phyloP scores from a whole-genome alignment of 805 yeast species.

The Nakazawaea sp. region DNA sequence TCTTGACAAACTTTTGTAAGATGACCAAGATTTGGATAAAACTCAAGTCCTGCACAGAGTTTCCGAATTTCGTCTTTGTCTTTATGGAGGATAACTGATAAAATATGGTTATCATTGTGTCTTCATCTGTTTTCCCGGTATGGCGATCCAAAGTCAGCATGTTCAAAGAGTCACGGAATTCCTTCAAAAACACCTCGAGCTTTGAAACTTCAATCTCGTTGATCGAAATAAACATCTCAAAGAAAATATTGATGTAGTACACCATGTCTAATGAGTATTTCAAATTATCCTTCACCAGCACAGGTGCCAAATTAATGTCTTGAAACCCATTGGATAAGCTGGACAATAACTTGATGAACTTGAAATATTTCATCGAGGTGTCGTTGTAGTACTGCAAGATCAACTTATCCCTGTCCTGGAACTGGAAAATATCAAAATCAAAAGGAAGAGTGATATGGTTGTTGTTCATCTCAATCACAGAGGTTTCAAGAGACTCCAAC shows the following conservation, averaged over 20 bases:
- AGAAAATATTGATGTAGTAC: slow-evolving; percentile 6
- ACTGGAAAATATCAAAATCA: slow-evolving; percentile 3
- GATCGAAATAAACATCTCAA: background rate
- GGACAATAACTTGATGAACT: background rate
- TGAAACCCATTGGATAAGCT: background rate
- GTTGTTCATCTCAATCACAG: background rate
- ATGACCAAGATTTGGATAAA: slow-evolving; percentile 3
- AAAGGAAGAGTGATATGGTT: slow-evolving; percentile 5
- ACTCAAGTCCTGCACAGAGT: background rate
- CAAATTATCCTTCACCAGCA: background rate
- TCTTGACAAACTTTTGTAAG: slow-evolving; percentile 3
- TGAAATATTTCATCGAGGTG: background rate
- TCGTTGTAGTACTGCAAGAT: slow-evolving; percentile 2
- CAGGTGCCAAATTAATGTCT: background rate
- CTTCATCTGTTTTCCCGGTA: background rate
- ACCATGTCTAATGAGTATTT: slow-evolving; percentile 1
- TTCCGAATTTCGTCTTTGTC: background rate
- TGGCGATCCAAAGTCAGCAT: background rate
- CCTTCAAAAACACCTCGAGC: background rate
- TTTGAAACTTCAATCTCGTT: background rate
- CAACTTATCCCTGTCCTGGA: background rate
- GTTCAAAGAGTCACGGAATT: background rate
- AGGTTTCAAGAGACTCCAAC: background rate
- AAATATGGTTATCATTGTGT: background rate
- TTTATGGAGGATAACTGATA: slow-evolving; percentile 2